phyloP scores from a whole-genome alignment of 495 filamentous ascomycete genomes.

The Parmelia sp. region DNA sequence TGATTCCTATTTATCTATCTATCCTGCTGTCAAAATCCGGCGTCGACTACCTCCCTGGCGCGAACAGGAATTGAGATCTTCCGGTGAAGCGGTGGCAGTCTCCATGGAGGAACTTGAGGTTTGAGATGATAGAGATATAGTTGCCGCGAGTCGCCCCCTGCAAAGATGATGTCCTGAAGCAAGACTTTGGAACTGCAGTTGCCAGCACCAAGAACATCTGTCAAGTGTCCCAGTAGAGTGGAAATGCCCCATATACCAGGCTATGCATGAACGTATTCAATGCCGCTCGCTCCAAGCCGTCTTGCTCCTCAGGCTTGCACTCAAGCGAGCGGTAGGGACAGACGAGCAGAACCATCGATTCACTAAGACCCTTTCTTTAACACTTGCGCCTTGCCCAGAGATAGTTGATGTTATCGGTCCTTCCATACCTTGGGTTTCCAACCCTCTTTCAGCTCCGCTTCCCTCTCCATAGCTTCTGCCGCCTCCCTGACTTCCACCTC shows the following conservation, averaged over 20 bases:
- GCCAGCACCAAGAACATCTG: not conserved
- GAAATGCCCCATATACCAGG: conserved; percentile 17
- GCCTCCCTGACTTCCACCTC: conserved; percentile 64
- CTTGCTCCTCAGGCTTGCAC: not conserved
- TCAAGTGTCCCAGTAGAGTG: conserved; percentile 13
- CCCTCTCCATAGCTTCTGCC: conserved; percentile 43
- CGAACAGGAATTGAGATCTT: not conserved
- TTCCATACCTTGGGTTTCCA: conserved; percentile 96
- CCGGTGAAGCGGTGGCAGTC: not conserved
- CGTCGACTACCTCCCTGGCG: not conserved
- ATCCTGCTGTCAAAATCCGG: not conserved
- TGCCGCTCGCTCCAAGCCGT: not conserved
- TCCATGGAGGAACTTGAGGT: not conserved
- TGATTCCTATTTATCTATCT: not conserved
- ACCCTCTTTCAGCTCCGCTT: conserved; percentile 70
- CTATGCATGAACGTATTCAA: conserved; percentile 10
- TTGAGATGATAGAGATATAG: not conserved
- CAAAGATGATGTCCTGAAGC: not conserved
- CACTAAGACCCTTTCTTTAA: conserved; percentile 15
- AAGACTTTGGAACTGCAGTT: not conserved
- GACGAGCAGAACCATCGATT: not conserved
- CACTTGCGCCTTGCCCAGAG: not conserved
- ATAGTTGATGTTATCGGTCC: conserved; percentile 52
- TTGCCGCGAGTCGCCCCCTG: not conserved
- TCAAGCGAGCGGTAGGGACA: not conserved